Base-by-base conservation (phyloP, 352 stramenopile genomes). In the Detonula confervacea region DNA sequence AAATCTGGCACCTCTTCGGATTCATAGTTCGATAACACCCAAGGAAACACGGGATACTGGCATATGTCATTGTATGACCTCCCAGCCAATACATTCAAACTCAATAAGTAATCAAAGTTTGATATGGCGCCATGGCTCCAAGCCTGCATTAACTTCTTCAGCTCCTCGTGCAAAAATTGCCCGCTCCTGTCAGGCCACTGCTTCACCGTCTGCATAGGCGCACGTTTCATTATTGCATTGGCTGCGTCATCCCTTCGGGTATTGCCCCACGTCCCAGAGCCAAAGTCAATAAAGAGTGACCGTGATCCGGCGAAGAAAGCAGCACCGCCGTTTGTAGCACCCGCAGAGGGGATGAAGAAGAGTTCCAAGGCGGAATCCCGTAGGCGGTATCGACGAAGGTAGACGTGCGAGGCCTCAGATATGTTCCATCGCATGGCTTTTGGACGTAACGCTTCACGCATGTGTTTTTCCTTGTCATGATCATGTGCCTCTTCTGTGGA, bases 11-110 rank as follows among this genome's bases (percentile, higher is more conserved):
- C 90, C 49, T 95, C 92, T 25, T 95, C 79, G 0, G 93, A 97
- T 1, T 84, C 94, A 81, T 99, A 99, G 84, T 99, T 96, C 0
- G 94, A 91, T 6, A 99, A 71, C 1, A 99, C 91, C 97, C 97
- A 99, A 14, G 97, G 97, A 49, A 98, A 98, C 4, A 99, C 96
- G 24, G 97, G 97, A 77, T 99, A 99, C 78, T 99, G 97, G 66
- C 95, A 98, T 5, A 98, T 93, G 56, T 99, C 97, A 87, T 98
- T 98, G 86, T 98, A 98, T 54, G 93, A 98, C n/a, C 97, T 80
- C 6, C 97, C 97, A 1, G 96, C 95, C 22, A 98, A 89, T 2
- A 96, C 97, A 83, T 99, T 99, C 33, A 99, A 90, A 73, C 98
- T 93, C 80, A 98, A 96, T 24, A 99, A 86, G 74, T 99, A 99